Conservation (phyloP, 192 early-diverging fungal species). For the Geosiphon pyriformis region DNA sequence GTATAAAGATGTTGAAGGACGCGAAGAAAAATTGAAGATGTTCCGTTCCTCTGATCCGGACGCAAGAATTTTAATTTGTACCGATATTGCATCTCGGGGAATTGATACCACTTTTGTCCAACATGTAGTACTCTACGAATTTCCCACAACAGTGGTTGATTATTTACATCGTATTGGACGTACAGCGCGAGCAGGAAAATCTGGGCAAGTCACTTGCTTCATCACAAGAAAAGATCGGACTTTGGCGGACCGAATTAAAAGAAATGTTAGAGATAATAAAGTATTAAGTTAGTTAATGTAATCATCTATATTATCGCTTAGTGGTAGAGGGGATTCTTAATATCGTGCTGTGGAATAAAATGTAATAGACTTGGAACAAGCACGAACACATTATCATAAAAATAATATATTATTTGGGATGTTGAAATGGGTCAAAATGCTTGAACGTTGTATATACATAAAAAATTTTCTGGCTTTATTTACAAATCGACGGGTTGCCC, state of each 20-base stretch:
- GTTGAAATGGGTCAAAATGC: no score
- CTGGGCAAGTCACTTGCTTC: slow-evolving; percentile 77
- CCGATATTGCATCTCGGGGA: slow-evolving; percentile 86
- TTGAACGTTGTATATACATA: no score
- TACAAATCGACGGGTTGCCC: no score
- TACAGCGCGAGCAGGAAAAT: slow-evolving; percentile 76
- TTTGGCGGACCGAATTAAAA: slow-evolving; percentile 60
- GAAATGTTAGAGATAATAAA: slow-evolving; percentile 48
- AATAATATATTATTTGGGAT: no score
- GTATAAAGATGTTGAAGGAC: slow-evolving; percentile 34
- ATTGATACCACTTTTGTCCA: slow-evolving; percentile 82
- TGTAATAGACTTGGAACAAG: no score
- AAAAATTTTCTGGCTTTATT: no score
- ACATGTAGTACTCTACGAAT: slow-evolving; percentile 88
- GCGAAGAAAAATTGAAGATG: slow-evolving; percentile 36
- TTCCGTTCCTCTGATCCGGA: slow-evolving; percentile 33
- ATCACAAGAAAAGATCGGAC: slow-evolving; percentile 66
- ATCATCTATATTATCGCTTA: no score
- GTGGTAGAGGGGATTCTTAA: no score
- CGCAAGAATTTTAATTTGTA: slow-evolving; percentile 72
- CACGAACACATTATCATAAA: no score
- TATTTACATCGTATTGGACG: slow-evolving; percentile 90
- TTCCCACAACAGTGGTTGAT: slow-evolving; percentile 85
- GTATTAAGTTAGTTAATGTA: slow-evolving; percentile 38
- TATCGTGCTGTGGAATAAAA: no score